Conservation (phyloP, 805 yeast species). For the Pichia ethanolica region DNA sequence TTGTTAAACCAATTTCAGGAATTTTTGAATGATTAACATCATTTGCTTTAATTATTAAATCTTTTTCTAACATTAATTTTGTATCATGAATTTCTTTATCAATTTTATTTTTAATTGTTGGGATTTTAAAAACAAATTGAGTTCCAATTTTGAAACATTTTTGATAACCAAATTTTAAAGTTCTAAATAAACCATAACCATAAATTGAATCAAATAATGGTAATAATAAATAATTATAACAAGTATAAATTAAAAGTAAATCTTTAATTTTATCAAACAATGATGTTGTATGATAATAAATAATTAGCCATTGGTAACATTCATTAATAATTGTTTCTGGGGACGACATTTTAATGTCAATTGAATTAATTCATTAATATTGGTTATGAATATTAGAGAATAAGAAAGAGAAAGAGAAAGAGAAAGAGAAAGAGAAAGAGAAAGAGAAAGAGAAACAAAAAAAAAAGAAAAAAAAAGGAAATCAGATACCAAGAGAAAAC, state of each 20-base stretch:
- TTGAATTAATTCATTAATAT: too few relatives aligned
- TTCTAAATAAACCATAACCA: slow-evolving; percentile 22
- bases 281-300: slow-evolving; percentile 1
- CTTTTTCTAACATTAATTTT: slow-evolving; percentile 42
- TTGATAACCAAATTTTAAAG: slow-evolving; percentile 5
- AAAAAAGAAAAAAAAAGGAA: too few relatives aligned
- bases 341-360: background rate
- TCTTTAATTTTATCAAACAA: slow-evolving; percentile 12
- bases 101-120: slow-evolving; percentile 44
- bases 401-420: too few relatives aligned
- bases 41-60: slow-evolving; percentile 49
- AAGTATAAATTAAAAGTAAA: slow-evolving; percentile 8
- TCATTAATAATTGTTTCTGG: background rate
- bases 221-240: slow-evolving; percentile 3
- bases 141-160: slow-evolving; percentile 8
- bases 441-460: too few relatives aligned
- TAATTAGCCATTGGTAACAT: too few relatives aligned
- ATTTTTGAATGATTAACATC: slow-evolving; percentile 37
- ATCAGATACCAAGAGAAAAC: too few relatives aligned
- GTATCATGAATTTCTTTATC: slow-evolving; percentile 50
- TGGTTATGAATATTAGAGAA: too few relatives aligned
- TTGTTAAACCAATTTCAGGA: slow-evolving; percentile 54
- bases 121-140: slow-evolving; percentile 14
- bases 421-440: too few relatives aligned
- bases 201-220: slow-evolving; percentile 10